Evolutionary conservation across 2,329 filamentous ascomycete species (phyloP).

Genomic region (Fusarium heterosporum): DNA sequence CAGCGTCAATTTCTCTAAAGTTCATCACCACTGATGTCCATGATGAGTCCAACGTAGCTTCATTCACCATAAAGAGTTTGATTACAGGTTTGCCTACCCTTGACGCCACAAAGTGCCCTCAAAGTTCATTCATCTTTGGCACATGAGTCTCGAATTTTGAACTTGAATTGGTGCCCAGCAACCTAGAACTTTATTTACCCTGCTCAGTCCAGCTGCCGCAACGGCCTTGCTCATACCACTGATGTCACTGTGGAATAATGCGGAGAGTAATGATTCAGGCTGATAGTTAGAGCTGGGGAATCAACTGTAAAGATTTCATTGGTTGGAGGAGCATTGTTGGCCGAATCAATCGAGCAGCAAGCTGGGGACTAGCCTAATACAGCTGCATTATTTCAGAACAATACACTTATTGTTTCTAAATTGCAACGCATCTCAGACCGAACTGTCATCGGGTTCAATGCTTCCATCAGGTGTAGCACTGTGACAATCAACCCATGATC

Average conservation of each 20-base stretch:
- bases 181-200: neutral
- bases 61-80: neutral
- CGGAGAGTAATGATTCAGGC: neutral
- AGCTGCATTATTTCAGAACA: neutral
- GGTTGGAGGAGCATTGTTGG: neutral
- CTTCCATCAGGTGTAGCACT: neutral
- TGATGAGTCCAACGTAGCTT: neutral
- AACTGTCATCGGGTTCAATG: neutral
- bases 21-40: neutral
- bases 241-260: conserved; percentile 10
- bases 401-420: neutral
- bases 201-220: conserved; percentile 7
- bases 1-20: neutral
- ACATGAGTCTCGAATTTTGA: neutral
- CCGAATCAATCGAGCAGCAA: neutral
- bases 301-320: neutral
- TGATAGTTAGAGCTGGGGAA: neutral
- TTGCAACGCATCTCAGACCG: neutral
- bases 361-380: too few relatives aligned
- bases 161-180: neutral
- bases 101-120: conserved; percentile 21
- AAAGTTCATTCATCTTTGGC: neutral
- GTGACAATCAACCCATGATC: neutral
- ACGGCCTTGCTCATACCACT: neutral
- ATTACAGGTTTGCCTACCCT: conserved; percentile 7